These are phyloP conservation scores for Coemansia sp. DNA, from an alignment of 192 early-diverging fungal species.

Conservation along the genomic window DNA sequence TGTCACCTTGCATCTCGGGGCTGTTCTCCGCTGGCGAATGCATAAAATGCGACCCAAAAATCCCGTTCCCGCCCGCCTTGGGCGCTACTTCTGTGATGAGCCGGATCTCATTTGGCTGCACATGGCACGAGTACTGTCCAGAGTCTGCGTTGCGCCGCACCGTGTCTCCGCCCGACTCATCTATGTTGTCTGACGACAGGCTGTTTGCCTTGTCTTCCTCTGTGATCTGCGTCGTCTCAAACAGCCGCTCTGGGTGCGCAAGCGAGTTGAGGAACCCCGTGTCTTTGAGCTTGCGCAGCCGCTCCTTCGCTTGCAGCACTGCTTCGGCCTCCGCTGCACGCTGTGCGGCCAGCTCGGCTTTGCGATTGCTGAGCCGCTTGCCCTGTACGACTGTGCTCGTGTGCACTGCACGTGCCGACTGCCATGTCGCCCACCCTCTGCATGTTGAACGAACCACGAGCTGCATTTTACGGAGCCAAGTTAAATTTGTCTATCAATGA, in stretches of 20 bases:
- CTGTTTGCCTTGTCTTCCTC: slow-evolving; percentile 38
- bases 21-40: slow-evolving; percentile 16
- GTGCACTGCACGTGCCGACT: slow-evolving; percentile 29
- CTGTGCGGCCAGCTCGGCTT: slow-evolving; percentile 45
- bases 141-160: slow-evolving; percentile 40
- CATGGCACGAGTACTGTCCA: slow-evolving; percentile 24
- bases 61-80: slow-evolving; percentile 23
- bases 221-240: slow-evolving; percentile 46
- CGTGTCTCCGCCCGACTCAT: slow-evolving; percentile 3
- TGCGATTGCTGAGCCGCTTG: slow-evolving; percentile 38
- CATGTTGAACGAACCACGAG: not conserved
- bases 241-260: slow-evolving; percentile 31
- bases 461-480: too few relatives aligned
- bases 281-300: slow-evolving; percentile 46
- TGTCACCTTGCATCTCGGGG: slow-evolving; percentile 54
- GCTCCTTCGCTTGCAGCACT: slow-evolving; percentile 25
- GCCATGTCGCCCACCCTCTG: not conserved
- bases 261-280: slow-evolving; percentile 55
- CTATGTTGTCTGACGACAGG: slow-evolving; percentile 4
- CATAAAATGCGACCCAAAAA: slow-evolving; percentile 14
- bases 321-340: slow-evolving; percentile 45
- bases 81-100: slow-evolving; percentile 43
- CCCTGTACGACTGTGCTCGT: slow-evolving; percentile 17
- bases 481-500: too few relatives aligned
- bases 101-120: slow-evolving; percentile 24